phyloP scores from a whole-genome alignment of 768 basidiomycete genomes.

The Rhodotorula graminis region DNA sequence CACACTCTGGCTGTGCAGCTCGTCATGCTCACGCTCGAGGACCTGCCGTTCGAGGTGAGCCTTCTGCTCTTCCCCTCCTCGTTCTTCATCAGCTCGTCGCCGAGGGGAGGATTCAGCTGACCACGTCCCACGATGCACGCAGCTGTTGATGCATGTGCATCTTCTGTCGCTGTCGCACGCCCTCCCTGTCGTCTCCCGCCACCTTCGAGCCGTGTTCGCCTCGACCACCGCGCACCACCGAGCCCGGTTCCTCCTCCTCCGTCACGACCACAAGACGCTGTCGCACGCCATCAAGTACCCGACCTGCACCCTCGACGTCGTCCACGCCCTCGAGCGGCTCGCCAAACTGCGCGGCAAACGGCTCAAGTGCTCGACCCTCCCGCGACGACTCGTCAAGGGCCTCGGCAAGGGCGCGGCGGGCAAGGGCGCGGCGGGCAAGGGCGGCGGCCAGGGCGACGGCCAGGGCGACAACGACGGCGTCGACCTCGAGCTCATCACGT shows the following conservation, averaged over 20 bases:
- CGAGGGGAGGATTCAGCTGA: neutral
- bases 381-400: conserved; percentile 62
- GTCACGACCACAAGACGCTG: conserved; percentile 42
- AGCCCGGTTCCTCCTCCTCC: conserved; percentile 61
- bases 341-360: neutral
- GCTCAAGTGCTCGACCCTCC: conserved; percentile 52
- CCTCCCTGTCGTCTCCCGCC: conserved; percentile 60
- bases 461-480: neutral
- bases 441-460: conserved; percentile 43
- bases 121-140: neutral
- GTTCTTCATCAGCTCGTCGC: neutral
- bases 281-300: conserved; percentile 44
- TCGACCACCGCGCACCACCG: conserved; percentile 58
- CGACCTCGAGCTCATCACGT: conserved; percentile 42
- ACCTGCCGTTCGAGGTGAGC: conserved; percentile 18
- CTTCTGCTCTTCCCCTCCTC: neutral
- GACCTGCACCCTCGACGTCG: conserved; percentile 44
- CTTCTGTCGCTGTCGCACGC: conserved; percentile 61
- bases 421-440: conserved; percentile 49
- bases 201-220: conserved; percentile 57
- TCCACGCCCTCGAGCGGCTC: conserved; percentile 53
- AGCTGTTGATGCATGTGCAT: conserved; percentile 79
- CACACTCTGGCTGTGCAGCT: no score
- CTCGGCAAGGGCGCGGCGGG: conserved; percentile 43
- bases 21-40: neutral